A percentile compares a stretch with the other conserved stretches of the same genome.
These are phyloP conservation scores for Akanthomyces muscarius DNA, from an alignment of 2,329 filamentous ascomycete genomes.

Conservation along the genomic window DNA sequence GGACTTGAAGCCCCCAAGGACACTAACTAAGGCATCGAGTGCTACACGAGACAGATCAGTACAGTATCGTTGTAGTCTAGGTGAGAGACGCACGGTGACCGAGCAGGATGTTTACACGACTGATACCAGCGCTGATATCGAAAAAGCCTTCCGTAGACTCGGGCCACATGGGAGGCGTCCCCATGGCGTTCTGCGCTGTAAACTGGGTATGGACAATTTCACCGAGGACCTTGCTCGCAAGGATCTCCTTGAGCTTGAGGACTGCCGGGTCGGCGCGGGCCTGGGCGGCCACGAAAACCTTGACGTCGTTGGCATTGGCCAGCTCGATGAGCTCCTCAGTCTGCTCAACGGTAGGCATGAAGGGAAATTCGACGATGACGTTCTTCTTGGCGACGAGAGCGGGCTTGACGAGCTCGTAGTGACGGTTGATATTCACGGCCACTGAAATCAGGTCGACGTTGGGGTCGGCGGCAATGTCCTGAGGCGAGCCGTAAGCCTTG, in stretches of 20 bases:
- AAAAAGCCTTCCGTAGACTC: conserved; percentile 23
- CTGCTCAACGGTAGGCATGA: conserved; percentile 36
- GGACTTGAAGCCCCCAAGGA: conserved; percentile 30
- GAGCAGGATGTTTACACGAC: conserved; percentile 25
- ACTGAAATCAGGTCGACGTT: conserved; percentile 48
- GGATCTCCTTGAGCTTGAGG: conserved; percentile 38
- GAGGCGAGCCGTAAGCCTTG: conserved; percentile 42
- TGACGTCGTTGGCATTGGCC: conserved; percentile 29
- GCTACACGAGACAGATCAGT: conserved; percentile 22
- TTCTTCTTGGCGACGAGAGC: conserved; percentile 44
- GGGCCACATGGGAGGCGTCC: conserved; percentile 18
- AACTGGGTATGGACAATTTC: conserved; percentile 29
- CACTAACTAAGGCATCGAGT: conserved; percentile 30
- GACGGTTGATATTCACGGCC: conserved; percentile 45
- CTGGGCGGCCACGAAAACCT: conserved; percentile 44
- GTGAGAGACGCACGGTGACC: conserved; percentile 25
- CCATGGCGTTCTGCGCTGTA: neutral
- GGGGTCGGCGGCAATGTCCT: conserved; percentile 35
- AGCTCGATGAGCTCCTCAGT: conserved; percentile 36
- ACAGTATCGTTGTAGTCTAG: conserved; percentile 14
- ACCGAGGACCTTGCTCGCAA: conserved; percentile 41
- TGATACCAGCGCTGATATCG: conserved; percentile 23
- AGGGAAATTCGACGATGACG: conserved; percentile 51
- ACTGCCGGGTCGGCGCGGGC: conserved; percentile 39
- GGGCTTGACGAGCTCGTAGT: conserved; percentile 38